Percentiles rank a stretch among this genome's conserved stretches.
phyloP scores from a whole-genome alignment of 352 stramenopile species.

The Pythium biforme region DNA sequence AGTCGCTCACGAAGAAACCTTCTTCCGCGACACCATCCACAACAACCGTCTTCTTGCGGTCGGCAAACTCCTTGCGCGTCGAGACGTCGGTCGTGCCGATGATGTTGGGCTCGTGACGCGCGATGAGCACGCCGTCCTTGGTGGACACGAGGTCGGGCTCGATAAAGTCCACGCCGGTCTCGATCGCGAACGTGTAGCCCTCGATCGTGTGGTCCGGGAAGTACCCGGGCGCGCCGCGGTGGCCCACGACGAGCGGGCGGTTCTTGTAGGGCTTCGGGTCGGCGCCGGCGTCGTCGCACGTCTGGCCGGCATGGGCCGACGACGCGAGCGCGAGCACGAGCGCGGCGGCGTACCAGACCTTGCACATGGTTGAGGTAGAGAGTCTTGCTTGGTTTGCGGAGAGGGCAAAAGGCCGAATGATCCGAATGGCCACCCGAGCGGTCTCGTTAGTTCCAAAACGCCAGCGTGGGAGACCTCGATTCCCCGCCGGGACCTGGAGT shows the following conservation, averaged over 20 bases:
- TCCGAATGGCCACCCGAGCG: neutral
- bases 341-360: constrained; percentile 34
- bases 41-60: constrained; percentile 51
- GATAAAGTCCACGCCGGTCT: constrained; percentile 90
- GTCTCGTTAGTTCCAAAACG: too few relatives aligned
- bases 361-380: constrained; percentile 34
- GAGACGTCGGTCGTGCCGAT: constrained; percentile 89
- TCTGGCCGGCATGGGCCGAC: constrained; percentile 31
- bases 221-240: constrained; percentile 88
- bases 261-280: constrained; percentile 31
- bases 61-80: constrained; percentile 66
- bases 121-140: constrained; percentile 80
- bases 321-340: constrained; percentile 32
- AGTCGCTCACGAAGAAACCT: constrained; percentile 90
- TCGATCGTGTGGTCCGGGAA: constrained; percentile 90
- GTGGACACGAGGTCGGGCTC: constrained; percentile 90
- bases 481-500: neutral
- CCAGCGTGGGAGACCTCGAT: too few relatives aligned
- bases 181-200: constrained; percentile 87
- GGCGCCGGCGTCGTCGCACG: constrained; percentile 32
- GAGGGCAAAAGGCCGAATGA: neutral
- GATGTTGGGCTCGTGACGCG: constrained; percentile 88
- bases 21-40: constrained; percentile 54
- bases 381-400: neutral
- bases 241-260: constrained; percentile 62